Evolutionary conservation across 139 green algal species (phyloP).

Genomic region (Ostreobium quekettii): DNA sequence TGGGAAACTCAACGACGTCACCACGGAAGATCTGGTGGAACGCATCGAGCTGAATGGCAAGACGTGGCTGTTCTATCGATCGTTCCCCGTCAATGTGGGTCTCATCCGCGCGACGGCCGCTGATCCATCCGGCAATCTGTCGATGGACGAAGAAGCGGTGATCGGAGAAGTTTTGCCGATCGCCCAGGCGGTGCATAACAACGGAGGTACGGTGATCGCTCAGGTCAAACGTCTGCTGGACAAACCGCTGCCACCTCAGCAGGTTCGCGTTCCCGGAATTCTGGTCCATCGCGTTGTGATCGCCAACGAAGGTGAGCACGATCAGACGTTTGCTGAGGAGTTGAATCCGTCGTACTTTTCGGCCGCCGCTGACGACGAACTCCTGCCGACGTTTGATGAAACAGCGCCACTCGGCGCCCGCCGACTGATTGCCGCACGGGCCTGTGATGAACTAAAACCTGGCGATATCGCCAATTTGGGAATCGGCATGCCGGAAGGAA

Average conservation of each 20-base stretch:
- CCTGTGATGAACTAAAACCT: slow-evolving; percentile 23
- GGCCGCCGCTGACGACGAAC: too few relatives aligned
- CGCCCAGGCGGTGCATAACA: slow-evolving; percentile 38
- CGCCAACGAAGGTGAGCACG: too few relatives aligned
- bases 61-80: slow-evolving; percentile 35
- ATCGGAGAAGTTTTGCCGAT: too few relatives aligned
- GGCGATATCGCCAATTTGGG: slow-evolving; percentile 42
- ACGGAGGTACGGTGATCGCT: slow-evolving; percentile 37
- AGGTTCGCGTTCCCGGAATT: slow-evolving; percentile 21
- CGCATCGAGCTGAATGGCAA: slow-evolving; percentile 25
- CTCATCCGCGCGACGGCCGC: slow-evolving; percentile 40
- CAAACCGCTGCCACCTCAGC: slow-evolving; percentile 17
- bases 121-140: slow-evolving; percentile 45
- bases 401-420: background rate
- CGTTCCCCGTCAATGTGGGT: slow-evolving; percentile 25
- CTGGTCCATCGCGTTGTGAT: slow-evolving; percentile 10
- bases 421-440: slow-evolving; percentile 6
- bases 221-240: slow-evolving; percentile 41
- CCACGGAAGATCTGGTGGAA: slow-evolving; percentile 24
- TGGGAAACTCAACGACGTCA: slow-evolving; percentile 28
- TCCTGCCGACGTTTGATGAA: too few relatives aligned
- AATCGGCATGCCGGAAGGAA: slow-evolving; percentile 36
- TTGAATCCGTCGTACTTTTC: too few relatives aligned
- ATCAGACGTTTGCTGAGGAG: too few relatives aligned
- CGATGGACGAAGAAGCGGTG: slow-evolving; percentile 36